Evolutionary conservation across 768 basidiomycete genomes (phyloP).

Genomic region (Neoboletus magnificus): DNA sequence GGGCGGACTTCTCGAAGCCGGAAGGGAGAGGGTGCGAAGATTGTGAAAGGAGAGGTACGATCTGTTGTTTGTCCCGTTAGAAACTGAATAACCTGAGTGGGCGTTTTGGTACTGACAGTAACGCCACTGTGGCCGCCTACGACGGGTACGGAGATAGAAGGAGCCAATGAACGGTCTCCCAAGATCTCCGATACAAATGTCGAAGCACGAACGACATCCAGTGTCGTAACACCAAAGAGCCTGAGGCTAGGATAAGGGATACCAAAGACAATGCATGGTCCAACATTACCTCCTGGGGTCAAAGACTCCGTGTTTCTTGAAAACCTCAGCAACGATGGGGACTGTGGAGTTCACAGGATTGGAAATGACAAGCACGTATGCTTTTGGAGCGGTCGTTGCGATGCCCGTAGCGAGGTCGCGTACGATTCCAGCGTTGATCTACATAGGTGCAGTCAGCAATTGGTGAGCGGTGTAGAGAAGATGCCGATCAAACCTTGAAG

Average conservation of each 20-base stretch:
- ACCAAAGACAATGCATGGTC: neutral
- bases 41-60: slow-evolving; percentile 92
- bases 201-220: slow-evolving; percentile 97
- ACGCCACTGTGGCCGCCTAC: slow-evolving; percentile 94
- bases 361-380: slow-evolving; percentile 93
- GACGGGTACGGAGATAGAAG: slow-evolving; percentile 76
- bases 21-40: slow-evolving; percentile 73
- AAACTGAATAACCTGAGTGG: neutral
- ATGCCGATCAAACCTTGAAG: slow-evolving; percentile 69
- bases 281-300: slow-evolving; percentile 78
- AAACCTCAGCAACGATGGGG: slow-evolving; percentile 91
- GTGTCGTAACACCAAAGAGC: slow-evolving; percentile 95
- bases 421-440: slow-evolving; percentile 99
- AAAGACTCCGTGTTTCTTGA: slow-evolving; percentile 90
- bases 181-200: slow-evolving; percentile 87
- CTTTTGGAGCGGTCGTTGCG: slow-evolving; percentile 80
- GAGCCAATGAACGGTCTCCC: slow-evolving; percentile 57
- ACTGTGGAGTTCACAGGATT: slow-evolving; percentile 99
- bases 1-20: slow-evolving; percentile 41
- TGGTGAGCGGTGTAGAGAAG: neutral
- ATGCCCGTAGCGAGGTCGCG: slow-evolving; percentile 89
- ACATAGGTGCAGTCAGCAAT: slow-evolving; percentile 4
- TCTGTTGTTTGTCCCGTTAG: slow-evolving; percentile 42
- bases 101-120: slow-evolving; percentile 49
- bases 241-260: slow-evolving; percentile 39